phyloP scores from a whole-genome alignment of 2,329 filamentous ascomycete genomes.

The Epicoccum nigrum region DNA sequence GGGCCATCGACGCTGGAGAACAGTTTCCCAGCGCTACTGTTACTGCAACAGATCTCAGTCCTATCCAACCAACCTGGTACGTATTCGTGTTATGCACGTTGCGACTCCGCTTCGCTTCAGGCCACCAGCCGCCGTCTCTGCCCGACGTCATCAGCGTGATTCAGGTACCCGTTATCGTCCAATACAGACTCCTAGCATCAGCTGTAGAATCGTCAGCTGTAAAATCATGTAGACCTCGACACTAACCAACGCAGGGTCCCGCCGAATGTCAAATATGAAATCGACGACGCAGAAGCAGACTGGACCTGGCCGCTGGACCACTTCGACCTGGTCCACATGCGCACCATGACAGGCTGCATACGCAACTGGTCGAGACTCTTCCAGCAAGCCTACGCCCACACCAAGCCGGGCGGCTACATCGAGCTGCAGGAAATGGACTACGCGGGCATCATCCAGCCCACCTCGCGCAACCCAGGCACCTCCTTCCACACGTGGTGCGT shows the following conservation, averaged over 20 bases:
- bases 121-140: neutral
- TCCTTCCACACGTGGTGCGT: slow-evolving; percentile 29
- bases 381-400: slow-evolving; percentile 55
- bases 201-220: no score
- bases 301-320: slow-evolving; percentile 51
- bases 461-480: slow-evolving; percentile 40
- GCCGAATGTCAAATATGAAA: slow-evolving; percentile 36
- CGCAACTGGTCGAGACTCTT: slow-evolving; percentile 60
- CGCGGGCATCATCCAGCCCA: slow-evolving; percentile 30
- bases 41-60: slow-evolving; percentile 43
- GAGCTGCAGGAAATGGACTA: slow-evolving; percentile 43
- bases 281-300: slow-evolving; percentile 38
- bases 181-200: no score
- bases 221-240: neutral
- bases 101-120: neutral
- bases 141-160: neutral
- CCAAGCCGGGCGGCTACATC: slow-evolving; percentile 36
- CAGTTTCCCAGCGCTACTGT: slow-evolving; percentile 29
- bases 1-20: slow-evolving; percentile 44
- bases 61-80: slow-evolving; percentile 42
- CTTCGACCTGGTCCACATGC: slow-evolving; percentile 64
- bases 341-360: slow-evolving; percentile 59
- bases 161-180: no score
- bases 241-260: slow-evolving; percentile 23
- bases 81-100: neutral